Conservation (phyloP, 169 alveolate genomes). For the Eimeria praecox region DNA sequence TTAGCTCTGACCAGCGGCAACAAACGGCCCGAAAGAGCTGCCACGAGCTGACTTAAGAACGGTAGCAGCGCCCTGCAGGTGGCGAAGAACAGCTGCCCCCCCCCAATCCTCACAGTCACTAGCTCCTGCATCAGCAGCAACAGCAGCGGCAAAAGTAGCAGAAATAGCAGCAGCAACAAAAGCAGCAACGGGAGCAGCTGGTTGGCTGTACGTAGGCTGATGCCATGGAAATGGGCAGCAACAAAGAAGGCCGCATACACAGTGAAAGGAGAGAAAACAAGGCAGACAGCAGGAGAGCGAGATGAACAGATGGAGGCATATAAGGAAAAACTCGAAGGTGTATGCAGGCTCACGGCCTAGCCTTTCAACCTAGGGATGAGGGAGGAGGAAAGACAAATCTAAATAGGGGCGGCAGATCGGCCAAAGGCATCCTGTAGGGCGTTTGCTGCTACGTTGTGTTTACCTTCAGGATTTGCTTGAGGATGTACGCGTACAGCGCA, state of each 20-base stretch:
- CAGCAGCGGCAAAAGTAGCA: background rate
- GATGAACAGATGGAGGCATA: background rate
- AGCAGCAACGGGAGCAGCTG: background rate
- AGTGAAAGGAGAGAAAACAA: background rate
- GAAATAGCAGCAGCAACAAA: background rate
- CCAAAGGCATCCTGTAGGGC: background rate
- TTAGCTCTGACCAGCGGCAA: slow-evolving; percentile 35
- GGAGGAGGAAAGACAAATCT: background rate
- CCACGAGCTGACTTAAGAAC: slow-evolving; percentile 17
- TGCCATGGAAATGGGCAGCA: background rate
- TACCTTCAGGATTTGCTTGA: slow-evolving; percentile 51
- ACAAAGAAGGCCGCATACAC: background rate
- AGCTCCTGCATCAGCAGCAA: slow-evolving; percentile 32
- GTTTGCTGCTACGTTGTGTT: background rate
- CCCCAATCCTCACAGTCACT: slow-evolving; percentile 41
- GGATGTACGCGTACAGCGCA: slow-evolving; percentile 47
- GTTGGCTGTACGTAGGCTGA: background rate
- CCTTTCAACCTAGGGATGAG: background rate
- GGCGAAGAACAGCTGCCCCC: slow-evolving; percentile 31
- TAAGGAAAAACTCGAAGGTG: background rate
- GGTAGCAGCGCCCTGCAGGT: slow-evolving; percentile 53
- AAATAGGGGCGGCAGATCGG: background rate
- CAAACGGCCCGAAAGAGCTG: slow-evolving; percentile 29
- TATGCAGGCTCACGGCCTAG: background rate
- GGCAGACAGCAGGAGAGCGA: background rate